phyloP scores from a whole-genome alignment of 441 rosid species.

The Gossypium trilobum region DNA sequence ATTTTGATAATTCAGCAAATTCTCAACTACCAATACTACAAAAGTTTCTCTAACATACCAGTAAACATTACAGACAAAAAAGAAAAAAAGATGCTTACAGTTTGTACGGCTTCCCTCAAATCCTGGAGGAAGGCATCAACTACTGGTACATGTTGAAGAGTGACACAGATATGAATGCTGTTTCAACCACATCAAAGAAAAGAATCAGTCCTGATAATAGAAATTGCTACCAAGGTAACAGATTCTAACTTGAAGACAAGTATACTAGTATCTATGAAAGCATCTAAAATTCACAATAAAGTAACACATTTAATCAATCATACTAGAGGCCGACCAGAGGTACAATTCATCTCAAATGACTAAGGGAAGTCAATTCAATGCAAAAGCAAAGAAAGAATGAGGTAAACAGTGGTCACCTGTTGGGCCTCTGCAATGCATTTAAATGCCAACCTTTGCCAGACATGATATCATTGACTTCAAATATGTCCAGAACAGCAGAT shows the following conservation, averaged over 20 bases:
- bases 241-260: not conserved
- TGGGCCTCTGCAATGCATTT: conserved; percentile 89
- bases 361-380: not conserved
- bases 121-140: conserved; percentile 55
- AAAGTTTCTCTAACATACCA: not conserved
- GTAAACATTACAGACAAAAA: not conserved
- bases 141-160: conserved; percentile 74
- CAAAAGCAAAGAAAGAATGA: not conserved
- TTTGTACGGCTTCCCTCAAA: conserved; percentile 60
- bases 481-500: conserved; percentile 58
- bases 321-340: not conserved
- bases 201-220: conserved; percentile 11
- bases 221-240: not conserved
- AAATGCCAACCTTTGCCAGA: conserved; percentile 91
- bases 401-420: conserved; percentile 39
- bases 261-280: not conserved
- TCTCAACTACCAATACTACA: not conserved
- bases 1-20: not conserved
- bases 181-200: conserved; percentile 21
- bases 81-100: conserved; percentile 41
- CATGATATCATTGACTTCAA: conserved; percentile 88
- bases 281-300: not conserved
- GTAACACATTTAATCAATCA: not conserved
- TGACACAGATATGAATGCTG: conserved; percentile 83
- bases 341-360: not conserved